A percentile compares a stretch with the other conserved stretches of the same genome.
Evolutionary conservation across 2,329 filamentous ascomycete genomes (phyloP).

Genomic region (Lizonia empirigonia): DNA sequence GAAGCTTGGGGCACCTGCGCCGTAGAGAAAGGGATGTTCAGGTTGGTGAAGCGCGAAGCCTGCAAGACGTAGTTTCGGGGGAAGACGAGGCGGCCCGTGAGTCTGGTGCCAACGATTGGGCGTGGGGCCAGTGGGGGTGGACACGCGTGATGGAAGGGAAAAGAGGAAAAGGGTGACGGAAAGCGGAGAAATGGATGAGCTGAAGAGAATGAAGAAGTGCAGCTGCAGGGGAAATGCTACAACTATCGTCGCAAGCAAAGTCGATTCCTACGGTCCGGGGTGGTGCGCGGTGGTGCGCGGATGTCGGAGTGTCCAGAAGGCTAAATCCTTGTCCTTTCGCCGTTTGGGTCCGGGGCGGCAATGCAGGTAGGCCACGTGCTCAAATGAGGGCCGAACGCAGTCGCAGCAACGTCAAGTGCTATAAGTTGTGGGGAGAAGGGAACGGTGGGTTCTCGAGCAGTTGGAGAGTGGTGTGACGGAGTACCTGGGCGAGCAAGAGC

Average conservation of each 20-base stretch:
- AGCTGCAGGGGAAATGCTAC: slow-evolving; percentile 16
- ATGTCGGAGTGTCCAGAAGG: slow-evolving; percentile 18
- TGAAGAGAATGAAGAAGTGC: slow-evolving; percentile 15
- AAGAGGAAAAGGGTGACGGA: slow-evolving; percentile 1
- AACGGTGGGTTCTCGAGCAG: slow-evolving; percentile 9
- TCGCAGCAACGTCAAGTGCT: slow-evolving; percentile 16
- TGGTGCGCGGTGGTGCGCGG: slow-evolving; percentile 16
- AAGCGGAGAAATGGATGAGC: slow-evolving; percentile 14
- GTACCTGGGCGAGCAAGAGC: slow-evolving; percentile 22
- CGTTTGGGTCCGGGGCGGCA: slow-evolving; percentile 18
- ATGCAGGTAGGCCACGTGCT: slow-evolving; percentile 6
- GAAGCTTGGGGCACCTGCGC: slow-evolving; percentile 12
- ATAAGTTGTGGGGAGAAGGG: slow-evolving; percentile 10
- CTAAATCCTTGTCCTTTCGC: slow-evolving; percentile 23
- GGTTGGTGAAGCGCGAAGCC: slow-evolving; percentile 2
- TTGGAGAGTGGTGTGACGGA: slow-evolving; percentile 12
- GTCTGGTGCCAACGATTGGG: slow-evolving; percentile 14
- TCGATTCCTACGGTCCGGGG: slow-evolving; percentile 12
- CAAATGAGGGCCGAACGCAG: slow-evolving; percentile 30
- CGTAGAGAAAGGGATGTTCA: slow-evolving; percentile 5
- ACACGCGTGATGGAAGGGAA: slow-evolving; percentile 16
- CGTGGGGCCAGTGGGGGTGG: slow-evolving; percentile 31
- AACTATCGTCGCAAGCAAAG: slow-evolving; percentile 9
- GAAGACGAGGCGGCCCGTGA: slow-evolving; percentile 22
- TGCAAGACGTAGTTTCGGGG: slow-evolving; percentile 6